Evolutionary conservation across 257 asterid species (phyloP).

Genomic region (Phtheirospermum japonicum): DNA sequence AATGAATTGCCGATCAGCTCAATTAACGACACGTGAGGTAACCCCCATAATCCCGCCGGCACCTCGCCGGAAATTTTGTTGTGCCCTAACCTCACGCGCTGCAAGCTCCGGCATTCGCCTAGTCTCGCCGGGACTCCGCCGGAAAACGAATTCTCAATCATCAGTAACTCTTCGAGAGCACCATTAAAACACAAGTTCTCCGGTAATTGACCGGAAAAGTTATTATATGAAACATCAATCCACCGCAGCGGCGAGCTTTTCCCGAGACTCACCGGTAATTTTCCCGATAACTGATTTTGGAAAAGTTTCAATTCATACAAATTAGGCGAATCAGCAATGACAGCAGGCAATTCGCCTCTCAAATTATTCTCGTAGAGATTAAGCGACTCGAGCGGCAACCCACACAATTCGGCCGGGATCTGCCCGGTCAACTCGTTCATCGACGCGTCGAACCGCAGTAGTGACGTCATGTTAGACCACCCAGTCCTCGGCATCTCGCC

Average conservation of each 20-base stretch:
- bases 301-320: constrained; percentile 74
- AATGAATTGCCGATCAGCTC: constrained; percentile 67
- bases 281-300: constrained; percentile 51
- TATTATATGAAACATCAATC: constrained; percentile 72
- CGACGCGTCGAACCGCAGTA: constrained; percentile 67
- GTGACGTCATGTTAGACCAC: constrained; percentile 72
- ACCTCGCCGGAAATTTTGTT: constrained; percentile 63
- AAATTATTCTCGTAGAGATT: constrained; percentile 69
- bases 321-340: constrained; percentile 60
- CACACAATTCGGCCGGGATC: constrained; percentile 68
- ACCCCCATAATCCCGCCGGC: constrained; percentile 77
- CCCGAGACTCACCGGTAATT: constrained; percentile 58
- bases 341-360: constrained; percentile 57
- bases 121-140: constrained; percentile 68
- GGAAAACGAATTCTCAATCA: constrained; percentile 60
- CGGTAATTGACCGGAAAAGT: constrained; percentile 61
- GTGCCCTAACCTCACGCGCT: constrained; percentile 65
- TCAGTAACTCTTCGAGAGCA: constrained; percentile 48
- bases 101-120: constrained; percentile 59
- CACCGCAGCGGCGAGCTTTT: constrained; percentile 60
- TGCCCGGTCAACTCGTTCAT: constrained; percentile 66
- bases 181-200: constrained; percentile 52
- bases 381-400: constrained; percentile 73
- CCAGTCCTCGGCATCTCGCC: constrained; percentile 65
- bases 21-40: constrained; percentile 70